Evolutionary conservation across 495 filamentous ascomycete genomes (phyloP).

Genomic region (Pseudevernia furfuracea): DNA sequence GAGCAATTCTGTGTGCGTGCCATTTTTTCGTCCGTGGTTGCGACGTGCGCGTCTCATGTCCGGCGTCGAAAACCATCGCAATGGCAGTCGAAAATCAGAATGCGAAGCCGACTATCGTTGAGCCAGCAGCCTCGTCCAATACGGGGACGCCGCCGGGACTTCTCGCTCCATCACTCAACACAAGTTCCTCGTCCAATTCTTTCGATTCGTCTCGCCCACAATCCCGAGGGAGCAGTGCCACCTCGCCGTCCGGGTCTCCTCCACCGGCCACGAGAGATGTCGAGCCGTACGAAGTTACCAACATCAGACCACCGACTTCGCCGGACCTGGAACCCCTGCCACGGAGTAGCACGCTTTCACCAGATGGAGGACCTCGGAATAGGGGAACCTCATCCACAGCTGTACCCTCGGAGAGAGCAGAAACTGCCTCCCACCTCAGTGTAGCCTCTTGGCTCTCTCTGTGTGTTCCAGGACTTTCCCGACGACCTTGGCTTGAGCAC

Average conservation of each 20-base stretch:
- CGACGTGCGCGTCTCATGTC: too few relatives aligned
- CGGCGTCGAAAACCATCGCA: background rate
- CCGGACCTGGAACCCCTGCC: background rate
- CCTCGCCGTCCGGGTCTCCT: background rate
- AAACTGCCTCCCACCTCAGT: background rate
- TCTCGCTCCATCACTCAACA: background rate
- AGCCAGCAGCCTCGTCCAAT: background rate
- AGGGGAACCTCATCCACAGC: background rate
- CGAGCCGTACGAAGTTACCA: background rate
- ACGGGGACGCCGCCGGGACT: background rate
- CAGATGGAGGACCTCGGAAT: background rate
- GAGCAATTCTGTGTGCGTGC: too few relatives aligned
- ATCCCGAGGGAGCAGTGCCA: background rate
- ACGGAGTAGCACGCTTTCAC: background rate
- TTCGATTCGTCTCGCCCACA: background rate
- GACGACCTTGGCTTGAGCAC: slow-evolving; percentile 4
- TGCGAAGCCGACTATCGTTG: background rate
- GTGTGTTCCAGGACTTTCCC: background rate
- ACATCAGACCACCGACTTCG: background rate
- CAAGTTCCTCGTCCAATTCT: background rate
- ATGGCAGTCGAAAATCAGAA: background rate
- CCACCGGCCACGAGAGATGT: background rate
- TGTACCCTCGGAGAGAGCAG: background rate
- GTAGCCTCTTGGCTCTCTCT: background rate
- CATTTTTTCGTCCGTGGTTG: background rate